Conservation (phyloP, 169 alveolate genomes). For the Eimeria acervulina region DNA sequence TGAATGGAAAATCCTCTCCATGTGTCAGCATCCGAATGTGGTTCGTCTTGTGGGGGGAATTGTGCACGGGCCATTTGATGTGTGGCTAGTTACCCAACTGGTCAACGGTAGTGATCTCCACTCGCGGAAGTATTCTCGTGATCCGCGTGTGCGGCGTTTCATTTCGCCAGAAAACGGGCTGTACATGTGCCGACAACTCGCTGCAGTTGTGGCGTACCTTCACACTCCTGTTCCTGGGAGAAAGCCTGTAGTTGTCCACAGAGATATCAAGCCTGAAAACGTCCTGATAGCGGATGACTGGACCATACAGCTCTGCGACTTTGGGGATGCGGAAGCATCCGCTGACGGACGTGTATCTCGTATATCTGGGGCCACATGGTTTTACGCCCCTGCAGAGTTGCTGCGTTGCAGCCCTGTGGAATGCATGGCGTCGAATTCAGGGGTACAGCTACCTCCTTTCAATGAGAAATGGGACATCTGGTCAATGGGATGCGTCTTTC, state of each 20-base stretch:
- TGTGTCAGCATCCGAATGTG: constrained; percentile 76
- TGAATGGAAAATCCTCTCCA: constrained; percentile 93
- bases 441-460: constrained; percentile 71
- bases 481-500: constrained; percentile 91
- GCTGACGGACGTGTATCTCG: constrained; percentile 90
- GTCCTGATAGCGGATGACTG: constrained; percentile 87
- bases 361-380: constrained; percentile 96
- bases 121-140: constrained; percentile 90
- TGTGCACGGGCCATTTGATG: constrained; percentile 92
- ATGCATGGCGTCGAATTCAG: constrained; percentile 35
- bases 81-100: constrained; percentile 93
- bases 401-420: constrained; percentile 89
- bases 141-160: constrained; percentile 62
- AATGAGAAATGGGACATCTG: constrained; percentile 91
- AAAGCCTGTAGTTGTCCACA: constrained; percentile 88
- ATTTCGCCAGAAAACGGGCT: constrained; percentile 84
- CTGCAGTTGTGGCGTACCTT: constrained; percentile 90
- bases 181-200: constrained; percentile 93
- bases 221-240: constrained; percentile 90
- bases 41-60: constrained; percentile 92
- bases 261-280: constrained; percentile 91
- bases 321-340: constrained; percentile 92
- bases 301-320: constrained; percentile 89
- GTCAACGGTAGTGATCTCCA: constrained; percentile 92
- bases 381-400: constrained; percentile 95